phyloP scores from a whole-genome alignment of 2,329 filamentous ascomycete genomes.

The Cyphellophora attinorum region DNA sequence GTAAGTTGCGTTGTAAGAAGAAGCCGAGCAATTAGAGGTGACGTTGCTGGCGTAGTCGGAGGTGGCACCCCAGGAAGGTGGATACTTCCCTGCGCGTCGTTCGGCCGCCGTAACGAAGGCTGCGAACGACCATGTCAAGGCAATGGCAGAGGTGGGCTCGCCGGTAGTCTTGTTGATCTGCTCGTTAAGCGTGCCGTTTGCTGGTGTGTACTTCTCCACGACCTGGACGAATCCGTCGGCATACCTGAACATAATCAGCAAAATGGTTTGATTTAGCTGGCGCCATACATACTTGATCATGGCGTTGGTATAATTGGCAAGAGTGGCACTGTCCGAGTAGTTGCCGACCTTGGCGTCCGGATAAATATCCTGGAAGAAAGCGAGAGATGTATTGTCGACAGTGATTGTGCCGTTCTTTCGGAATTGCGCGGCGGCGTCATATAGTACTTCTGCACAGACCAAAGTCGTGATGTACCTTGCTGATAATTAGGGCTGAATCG shows the following conservation, averaged over 20 bases:
- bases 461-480: constrained; percentile 66
- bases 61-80: constrained; percentile 17
- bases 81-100: constrained; percentile 13
- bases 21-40: constrained; percentile 9
- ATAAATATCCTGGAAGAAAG: constrained; percentile 62
- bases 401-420: constrained; percentile 52
- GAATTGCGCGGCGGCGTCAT: constrained; percentile 66
- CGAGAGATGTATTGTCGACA: constrained; percentile 55
- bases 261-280: too few relatives aligned
- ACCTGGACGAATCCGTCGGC: constrained; percentile 43
- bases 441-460: constrained; percentile 69
- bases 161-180: constrained; percentile 30
- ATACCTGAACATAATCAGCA: constrained; percentile 52
- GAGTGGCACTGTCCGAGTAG: constrained; percentile 47
- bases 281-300: too few relatives aligned
- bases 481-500: too few relatives aligned
- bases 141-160: constrained; percentile 26
- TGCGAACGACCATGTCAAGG: constrained; percentile 38
- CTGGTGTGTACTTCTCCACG: constrained; percentile 38
- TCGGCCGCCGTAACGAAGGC: constrained; percentile 26
- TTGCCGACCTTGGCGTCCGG: constrained; percentile 50
- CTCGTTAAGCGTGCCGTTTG: constrained; percentile 45
- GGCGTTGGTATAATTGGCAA: too few relatives aligned
- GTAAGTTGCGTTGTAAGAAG: constrained; percentile 14
- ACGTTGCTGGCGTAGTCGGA: constrained; percentile 7